A percentile compares a stretch with the other conserved stretches of the same genome.
phyloP scores from a whole-genome alignment of 495 filamentous ascomycete species.

The Penicillium antarcticum region DNA sequence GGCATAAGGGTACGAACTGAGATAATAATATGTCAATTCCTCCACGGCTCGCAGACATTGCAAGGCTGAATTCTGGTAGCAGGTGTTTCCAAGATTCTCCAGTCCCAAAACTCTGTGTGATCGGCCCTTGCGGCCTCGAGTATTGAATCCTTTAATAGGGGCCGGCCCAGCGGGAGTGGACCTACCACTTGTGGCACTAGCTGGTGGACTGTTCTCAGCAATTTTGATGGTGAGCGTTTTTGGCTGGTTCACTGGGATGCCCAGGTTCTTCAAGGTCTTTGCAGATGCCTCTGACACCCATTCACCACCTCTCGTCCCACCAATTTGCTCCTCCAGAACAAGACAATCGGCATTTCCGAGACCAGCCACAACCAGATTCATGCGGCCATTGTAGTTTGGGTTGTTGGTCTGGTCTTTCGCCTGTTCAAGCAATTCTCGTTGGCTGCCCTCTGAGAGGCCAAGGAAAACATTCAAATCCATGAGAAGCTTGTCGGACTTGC shows the following conservation, averaged over 20 bases:
- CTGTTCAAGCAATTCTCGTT: conserved; percentile 66
- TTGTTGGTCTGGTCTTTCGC: conserved; percentile 71
- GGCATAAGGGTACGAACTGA: conserved; percentile 45
- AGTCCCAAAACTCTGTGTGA: conserved; percentile 57
- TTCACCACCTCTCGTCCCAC: conserved; percentile 49
- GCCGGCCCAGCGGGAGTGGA: conserved; percentile 58
- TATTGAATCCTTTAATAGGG: conserved; percentile 19
- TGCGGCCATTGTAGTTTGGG: conserved; percentile 70
- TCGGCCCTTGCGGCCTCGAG: conserved; percentile 67
- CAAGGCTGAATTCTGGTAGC: conserved; percentile 97
- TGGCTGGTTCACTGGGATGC: conserved; percentile 35
- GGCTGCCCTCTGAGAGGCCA: conserved; percentile 59
- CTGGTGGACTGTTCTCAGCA: conserved; percentile 33
- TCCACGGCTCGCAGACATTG: conserved; percentile 91
- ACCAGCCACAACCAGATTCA: conserved; percentile 59
- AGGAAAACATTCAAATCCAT: conserved; percentile 71
- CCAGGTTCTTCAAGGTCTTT: conserved; percentile 34
- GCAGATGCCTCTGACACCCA: conserved; percentile 61
- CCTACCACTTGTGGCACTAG: conserved; percentile 46
- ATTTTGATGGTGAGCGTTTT: conserved; percentile 35
- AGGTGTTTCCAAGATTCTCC: conserved; percentile 91
- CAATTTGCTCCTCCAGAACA: conserved; percentile 74
- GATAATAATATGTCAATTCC: conserved; percentile 87
- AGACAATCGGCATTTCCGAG: conserved; percentile 66
- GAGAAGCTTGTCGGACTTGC: conserved; percentile 61